Evolutionary conservation across 352 stramenopile species (phyloP).

Genomic region (Vaucheria bursata): DNA sequence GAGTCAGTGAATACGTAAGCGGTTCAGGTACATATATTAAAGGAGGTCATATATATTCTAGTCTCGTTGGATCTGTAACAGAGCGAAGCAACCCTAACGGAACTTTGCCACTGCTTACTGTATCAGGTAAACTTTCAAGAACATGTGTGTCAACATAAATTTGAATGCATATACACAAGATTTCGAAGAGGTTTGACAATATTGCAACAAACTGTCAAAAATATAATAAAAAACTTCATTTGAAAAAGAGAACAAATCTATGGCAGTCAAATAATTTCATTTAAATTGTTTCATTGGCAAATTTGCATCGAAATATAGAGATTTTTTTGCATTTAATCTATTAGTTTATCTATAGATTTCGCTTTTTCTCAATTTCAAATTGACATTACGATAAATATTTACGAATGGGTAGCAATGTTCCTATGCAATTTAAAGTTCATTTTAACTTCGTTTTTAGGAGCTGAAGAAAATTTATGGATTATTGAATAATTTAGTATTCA

Average conservation of each 20-base stretch:
- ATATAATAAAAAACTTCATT: not conserved
- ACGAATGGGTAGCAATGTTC: slow-evolving; percentile 4
- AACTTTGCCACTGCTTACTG: slow-evolving; percentile 12
- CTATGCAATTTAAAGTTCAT: not conserved
- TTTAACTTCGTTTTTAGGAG: not conserved
- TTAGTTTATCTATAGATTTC: too few relatives aligned
- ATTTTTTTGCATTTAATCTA: too few relatives aligned
- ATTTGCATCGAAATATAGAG: too few relatives aligned
- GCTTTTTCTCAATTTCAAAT: not conserved
- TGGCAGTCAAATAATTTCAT: not conserved
- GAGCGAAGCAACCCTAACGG: slow-evolving; percentile 16
- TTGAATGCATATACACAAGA: not conserved
- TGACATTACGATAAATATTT: not conserved
- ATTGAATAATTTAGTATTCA: not conserved
- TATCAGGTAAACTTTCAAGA: slow-evolving; percentile 17
- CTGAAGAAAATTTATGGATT: not conserved
- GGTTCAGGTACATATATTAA: slow-evolving; percentile 37
- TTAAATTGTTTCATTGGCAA: not conserved
- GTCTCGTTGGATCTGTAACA: slow-evolving; percentile 24
- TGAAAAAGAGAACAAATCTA: not conserved
- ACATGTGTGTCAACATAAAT: not conserved
- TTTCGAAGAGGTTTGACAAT: not conserved
- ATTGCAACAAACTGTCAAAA: not conserved
- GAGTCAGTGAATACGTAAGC: slow-evolving; percentile 23
- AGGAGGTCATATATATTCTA: slow-evolving; percentile 29